These are phyloP conservation scores for Apiospora aurea DNA, from an alignment of 2,329 filamentous ascomycete species.

Conservation along the genomic window DNA sequence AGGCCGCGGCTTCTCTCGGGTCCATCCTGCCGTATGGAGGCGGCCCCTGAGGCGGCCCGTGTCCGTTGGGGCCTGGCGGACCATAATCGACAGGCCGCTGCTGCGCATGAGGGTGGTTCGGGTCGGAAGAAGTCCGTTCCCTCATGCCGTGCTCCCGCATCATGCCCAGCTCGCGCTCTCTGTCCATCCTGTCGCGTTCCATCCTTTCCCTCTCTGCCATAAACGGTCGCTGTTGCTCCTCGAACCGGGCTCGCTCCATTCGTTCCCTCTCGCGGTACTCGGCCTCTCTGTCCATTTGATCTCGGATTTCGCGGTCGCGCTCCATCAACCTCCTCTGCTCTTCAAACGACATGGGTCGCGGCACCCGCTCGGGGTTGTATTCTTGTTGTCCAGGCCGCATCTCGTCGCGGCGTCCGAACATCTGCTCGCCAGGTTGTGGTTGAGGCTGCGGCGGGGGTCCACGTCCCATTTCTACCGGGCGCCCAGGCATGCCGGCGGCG, in stretches of 20 bases:
- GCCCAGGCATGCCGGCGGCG: conserved; percentile 51
- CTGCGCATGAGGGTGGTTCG: conserved; percentile 51
- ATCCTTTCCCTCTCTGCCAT: conserved; percentile 46
- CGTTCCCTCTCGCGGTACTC: conserved; percentile 56
- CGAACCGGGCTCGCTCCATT: conserved; percentile 45
- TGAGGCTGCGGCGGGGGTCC: conserved; percentile 27
- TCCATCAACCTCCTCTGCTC: conserved; percentile 59
- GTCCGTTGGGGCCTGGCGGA: conserved; percentile 39
- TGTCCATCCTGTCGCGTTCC: conserved; percentile 45
- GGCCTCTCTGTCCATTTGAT: conserved; percentile 47
- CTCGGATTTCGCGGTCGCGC: conserved; percentile 52
- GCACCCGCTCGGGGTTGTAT: conserved; percentile 60
- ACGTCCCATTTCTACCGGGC: conserved; percentile 56
- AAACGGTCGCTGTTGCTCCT: conserved; percentile 41
- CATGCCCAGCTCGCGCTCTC: conserved; percentile 42
- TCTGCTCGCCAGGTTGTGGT: conserved; percentile 45
- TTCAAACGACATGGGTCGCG: conserved; percentile 57
- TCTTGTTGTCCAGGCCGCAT: conserved; percentile 50
- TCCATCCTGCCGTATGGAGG: conserved; percentile 50
- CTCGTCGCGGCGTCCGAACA: conserved; percentile 60
- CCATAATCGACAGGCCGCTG: conserved; percentile 55
- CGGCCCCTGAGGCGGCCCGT: conserved; percentile 43
- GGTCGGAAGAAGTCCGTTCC: conserved; percentile 59
- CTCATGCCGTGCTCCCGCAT: conserved; percentile 44
- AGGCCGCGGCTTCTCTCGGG: conserved; percentile 42